Conservation (phyloP, 441 rosid genomes). For the Erodium texanum region DNA sequence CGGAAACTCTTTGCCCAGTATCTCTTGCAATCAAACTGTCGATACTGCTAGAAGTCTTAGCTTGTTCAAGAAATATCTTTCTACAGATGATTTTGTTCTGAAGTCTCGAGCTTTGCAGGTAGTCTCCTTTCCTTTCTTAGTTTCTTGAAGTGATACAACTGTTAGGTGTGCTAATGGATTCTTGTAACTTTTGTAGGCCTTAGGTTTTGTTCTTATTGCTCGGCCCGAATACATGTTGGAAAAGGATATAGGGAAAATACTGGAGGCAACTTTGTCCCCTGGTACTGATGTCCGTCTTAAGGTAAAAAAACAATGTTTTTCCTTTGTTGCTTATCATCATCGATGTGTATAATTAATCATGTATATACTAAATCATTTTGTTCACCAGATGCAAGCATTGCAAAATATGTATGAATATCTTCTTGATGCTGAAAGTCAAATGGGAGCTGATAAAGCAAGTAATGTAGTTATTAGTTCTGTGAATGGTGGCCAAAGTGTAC, state of each 20-base stretch:
- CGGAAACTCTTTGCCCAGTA: slow-evolving; percentile 64
- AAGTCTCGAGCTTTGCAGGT: slow-evolving; percentile 98
- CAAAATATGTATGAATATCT: slow-evolving; percentile 94
- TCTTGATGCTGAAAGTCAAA: slow-evolving; percentile 89
- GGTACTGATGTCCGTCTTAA: slow-evolving; percentile 72
- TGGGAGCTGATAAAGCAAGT: slow-evolving; percentile 61
- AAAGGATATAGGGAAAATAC: slow-evolving; percentile 75
- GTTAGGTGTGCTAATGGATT: slow-evolving; percentile 14
- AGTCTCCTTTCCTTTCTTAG: slow-evolving; percentile 12
- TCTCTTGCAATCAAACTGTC: slow-evolving; percentile 40
- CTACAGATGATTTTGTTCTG: slow-evolving; percentile 63
- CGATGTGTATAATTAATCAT: slow-evolving; percentile 17
- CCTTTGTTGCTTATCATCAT: slow-evolving; percentile 9
- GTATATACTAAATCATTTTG: slow-evolving; percentile 18
- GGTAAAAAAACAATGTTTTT: slow-evolving; percentile 40
- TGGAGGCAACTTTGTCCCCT: slow-evolving; percentile 70
- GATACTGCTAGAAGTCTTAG: slow-evolving; percentile 54
- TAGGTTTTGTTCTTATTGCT: slow-evolving; percentile 91
- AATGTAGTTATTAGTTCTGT: slow-evolving; percentile 30
- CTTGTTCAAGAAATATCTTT: slow-evolving; percentile 73
- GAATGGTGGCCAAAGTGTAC: slow-evolving; percentile 58
- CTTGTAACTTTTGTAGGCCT: slow-evolving; percentile 49
- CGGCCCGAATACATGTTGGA: slow-evolving; percentile 97
- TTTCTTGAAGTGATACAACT: slow-evolving; percentile 12
- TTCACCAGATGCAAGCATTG: slow-evolving; percentile 77